Evolutionary conservation across 108 stramenopile genomes (phyloP), one percentile per base, ranked within the genome.

Genomic region (Conticribra guillardii): DNA sequence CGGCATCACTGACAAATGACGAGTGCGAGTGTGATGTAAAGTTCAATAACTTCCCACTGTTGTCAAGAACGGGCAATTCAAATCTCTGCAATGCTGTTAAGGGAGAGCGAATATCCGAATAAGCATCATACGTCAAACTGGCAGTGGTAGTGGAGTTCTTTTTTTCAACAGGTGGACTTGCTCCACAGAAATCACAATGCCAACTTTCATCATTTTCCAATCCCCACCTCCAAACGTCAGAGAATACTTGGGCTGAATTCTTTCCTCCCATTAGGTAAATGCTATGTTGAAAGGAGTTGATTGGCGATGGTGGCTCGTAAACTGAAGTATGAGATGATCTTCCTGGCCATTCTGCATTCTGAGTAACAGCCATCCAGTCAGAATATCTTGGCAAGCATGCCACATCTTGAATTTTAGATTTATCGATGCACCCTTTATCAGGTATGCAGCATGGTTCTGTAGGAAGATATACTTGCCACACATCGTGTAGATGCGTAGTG

Each of bases 401-500:
- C 1, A 1, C 33, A 44, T 70, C 44, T 19, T 30, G 22, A 28
- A 29, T 22, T 3, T 54, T 18, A 17, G 44, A 41, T 0, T 37
- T 24, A 69, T 51, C 50, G 17, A 9, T 34, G 47, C 80, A 79
- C 19, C 37, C 65, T 4, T 41, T 54, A 27, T 14, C 19, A 0
- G 37, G 28, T 17, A 1, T 46, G 60, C 81, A 82, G 56, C 84
- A 85, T 19, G 84, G 81, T 34, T 69, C 64, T n/a, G 49, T 69
- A 22, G 79, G 74, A 33, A 85, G 48, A 37, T 71, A 31, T 14
- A 89, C 64, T 30, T 79, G 54, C 91, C 91, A 92, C 0, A 89
- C 82, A 69, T 92, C 91, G 71, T 90, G 87, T 14, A 86, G 64
- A 68, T 77, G 90, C 4, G 21, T 17, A 14, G 79, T 80, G 11